Evolutionary conservation across 495 filamentous ascomycete species (phyloP).

Genomic region (Poronia punctata): DNA sequence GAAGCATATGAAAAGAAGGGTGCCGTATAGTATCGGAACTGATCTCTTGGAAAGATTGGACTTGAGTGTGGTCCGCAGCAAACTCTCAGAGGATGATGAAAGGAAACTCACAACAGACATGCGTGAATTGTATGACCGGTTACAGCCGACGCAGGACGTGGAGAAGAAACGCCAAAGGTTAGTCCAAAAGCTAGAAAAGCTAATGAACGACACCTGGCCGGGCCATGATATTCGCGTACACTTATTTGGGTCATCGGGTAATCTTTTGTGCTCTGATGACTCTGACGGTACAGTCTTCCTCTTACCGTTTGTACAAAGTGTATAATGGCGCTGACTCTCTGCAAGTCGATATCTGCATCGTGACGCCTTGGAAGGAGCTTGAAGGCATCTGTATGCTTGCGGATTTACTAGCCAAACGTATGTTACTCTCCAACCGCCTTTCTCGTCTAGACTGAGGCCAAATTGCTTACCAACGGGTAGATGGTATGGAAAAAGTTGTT

Average conservation of each 20-base stretch:
- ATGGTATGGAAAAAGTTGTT: constrained; percentile 92
- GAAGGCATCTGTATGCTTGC: constrained; percentile 85
- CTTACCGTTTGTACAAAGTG: constrained; percentile 23
- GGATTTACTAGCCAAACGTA: constrained; percentile 76
- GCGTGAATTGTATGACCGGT: constrained; percentile 70
- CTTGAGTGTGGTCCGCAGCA: constrained; percentile 54
- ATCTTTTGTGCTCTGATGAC: constrained; percentile 89
- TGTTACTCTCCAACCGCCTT: constrained; percentile 25
- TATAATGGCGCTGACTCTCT: constrained; percentile 17
- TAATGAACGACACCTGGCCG: constrained; percentile 88
- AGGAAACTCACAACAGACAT: constrained; percentile 72
- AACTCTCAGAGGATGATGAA: constrained; percentile 68
- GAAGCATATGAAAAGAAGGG: constrained; percentile 52
- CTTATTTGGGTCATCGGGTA: constrained; percentile 95
- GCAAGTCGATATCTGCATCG: constrained; percentile 94
- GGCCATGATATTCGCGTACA: constrained; percentile 83
- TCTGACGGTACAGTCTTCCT: constrained; percentile 66
- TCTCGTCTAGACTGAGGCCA: constrained; percentile 1
- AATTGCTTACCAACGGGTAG: constrained; percentile 38
- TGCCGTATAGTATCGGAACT: constrained; percentile 83
- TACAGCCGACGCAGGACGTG: constrained; percentile 77
- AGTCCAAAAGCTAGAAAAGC: constrained; percentile 74
- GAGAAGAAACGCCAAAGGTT: constrained; percentile 66
- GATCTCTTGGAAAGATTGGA: constrained; percentile 66
- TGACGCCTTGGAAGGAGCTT: constrained; percentile 73